These are phyloP conservation scores for Phellopilus nigrolimitatus DNA, from an alignment of 1,284 basidiomycete genomes.

Conservation along the genomic window DNA sequence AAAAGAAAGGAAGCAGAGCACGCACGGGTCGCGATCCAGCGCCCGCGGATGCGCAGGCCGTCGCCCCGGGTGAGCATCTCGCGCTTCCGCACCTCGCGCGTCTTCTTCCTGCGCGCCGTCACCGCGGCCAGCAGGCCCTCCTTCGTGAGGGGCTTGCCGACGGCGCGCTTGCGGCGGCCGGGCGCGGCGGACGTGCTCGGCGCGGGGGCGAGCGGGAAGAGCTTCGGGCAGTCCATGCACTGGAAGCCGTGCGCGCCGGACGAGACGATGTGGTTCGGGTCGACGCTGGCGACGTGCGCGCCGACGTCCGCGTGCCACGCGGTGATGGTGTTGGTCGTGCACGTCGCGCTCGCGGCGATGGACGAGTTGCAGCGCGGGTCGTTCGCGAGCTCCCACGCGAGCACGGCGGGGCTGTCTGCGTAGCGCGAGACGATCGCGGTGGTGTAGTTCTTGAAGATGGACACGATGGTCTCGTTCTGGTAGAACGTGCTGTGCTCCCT, in stretches of 20 bases:
- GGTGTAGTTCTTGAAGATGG: conserved; percentile 53
- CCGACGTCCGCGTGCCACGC: conserved; percentile 49
- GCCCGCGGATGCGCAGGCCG: conserved; percentile 52
- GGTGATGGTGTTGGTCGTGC: conserved; percentile 49
- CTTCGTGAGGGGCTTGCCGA: conserved; percentile 38
- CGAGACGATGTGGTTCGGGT: conserved; percentile 61
- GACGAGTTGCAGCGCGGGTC: conserved; percentile 61
- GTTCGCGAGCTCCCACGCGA: conserved; percentile 63
- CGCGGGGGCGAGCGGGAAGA: conserved; percentile 39
- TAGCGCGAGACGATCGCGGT: conserved; percentile 51
- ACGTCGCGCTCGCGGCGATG: conserved; percentile 36
- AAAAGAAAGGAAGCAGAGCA: conserved; percentile 1
- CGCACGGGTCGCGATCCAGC: conserved; percentile 53
- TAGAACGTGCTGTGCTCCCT: conserved; percentile 56
- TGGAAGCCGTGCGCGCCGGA: conserved; percentile 59
- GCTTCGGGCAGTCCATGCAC: conserved; percentile 52
- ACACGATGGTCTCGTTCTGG: conserved; percentile 42
- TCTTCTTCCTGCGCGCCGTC: conserved; percentile 39
- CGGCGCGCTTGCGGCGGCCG: conserved; percentile 35
- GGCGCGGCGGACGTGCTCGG: conserved; percentile 38
- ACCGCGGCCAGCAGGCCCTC: conserved; percentile 42
- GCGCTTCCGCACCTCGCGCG: conserved; percentile 25
- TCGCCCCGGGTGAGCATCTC: conserved; percentile 29
- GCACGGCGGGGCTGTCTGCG: conserved; percentile 42
- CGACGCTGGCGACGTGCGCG: conserved; percentile 40